Percentiles rank a stretch among this genome's conserved stretches.
Conservation (phyloP, 2,329 filamentous ascomycete genomes). For the Aspergillus ochraceoroseus region DNA sequence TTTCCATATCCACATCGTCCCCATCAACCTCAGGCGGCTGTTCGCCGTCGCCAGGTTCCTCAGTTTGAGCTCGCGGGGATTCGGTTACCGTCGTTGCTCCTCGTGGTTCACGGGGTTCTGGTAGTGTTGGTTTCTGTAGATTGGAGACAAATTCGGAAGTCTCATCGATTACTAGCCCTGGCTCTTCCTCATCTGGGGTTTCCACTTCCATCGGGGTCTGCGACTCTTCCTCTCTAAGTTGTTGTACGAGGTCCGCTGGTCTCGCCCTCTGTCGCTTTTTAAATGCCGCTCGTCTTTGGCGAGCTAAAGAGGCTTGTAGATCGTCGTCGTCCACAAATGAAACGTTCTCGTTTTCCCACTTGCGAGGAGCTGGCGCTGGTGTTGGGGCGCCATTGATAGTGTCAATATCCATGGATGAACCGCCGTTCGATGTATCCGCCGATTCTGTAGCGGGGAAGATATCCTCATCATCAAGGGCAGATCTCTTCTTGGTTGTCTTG, state of each 20-base stretch:
- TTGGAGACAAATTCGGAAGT: conserved; percentile 92
- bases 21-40: conserved; percentile 43
- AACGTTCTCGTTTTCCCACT: conserved; percentile 60
- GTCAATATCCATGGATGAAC: conserved; percentile 70
- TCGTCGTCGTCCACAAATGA: conserved; percentile 88
- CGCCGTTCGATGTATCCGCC: conserved; percentile 38
- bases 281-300: conserved; percentile 74
- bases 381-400: conserved; percentile 42
- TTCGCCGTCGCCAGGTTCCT: conserved; percentile 15
- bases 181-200: conserved; percentile 51
- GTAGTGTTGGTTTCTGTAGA: conserved; percentile 61
- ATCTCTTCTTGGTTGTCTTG: conserved; percentile 67
- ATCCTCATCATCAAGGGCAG: conserved; percentile 56
- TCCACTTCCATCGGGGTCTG: conserved; percentile 56
- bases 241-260: conserved; percentile 79
- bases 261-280: conserved; percentile 87
- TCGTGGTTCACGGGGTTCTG: conserved; percentile 49
- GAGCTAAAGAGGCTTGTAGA: conserved; percentile 75
- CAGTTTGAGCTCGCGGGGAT: conserved; percentile 22
- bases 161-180: conserved; percentile 86
- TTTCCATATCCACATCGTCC: conserved; percentile 53
- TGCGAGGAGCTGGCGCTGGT: conserved; percentile 48
- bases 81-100: conserved; percentile 36
- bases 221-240: conserved; percentile 61
- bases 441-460: conserved; percentile 42